Conservation (phyloP, 2,329 filamentous ascomycete genomes). For the Claviceps pusilla region DNA sequence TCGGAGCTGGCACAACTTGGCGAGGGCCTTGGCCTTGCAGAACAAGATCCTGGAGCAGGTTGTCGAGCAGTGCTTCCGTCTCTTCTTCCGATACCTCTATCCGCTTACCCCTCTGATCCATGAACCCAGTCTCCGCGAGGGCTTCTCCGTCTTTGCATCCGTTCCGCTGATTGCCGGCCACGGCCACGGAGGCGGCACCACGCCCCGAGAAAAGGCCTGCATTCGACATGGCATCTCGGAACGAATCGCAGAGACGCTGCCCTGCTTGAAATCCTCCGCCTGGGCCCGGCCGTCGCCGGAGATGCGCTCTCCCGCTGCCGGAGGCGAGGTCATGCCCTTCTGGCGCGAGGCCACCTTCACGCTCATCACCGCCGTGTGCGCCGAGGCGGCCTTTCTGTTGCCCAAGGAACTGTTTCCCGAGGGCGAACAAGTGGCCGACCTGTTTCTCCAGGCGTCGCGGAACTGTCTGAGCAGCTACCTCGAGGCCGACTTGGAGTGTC, state of each 20-base stretch:
- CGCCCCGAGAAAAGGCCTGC: not conserved
- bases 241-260: not conserved
- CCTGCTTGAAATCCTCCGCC: not conserved
- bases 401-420: conserved; percentile 25
- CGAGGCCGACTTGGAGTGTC: conserved; percentile 26
- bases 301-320: not conserved
- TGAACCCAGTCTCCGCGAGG: conserved; percentile 24
- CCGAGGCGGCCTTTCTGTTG: conserved; percentile 25
- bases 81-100: conserved; percentile 29
- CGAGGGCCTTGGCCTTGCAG: conserved; percentile 11
- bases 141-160: conserved; percentile 17
- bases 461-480: conserved; percentile 23
- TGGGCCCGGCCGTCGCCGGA: conserved; percentile 1
- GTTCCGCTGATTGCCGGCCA: conserved; percentile 8
- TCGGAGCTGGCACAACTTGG: conserved; percentile 17
- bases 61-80: conserved; percentile 20
- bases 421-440: conserved; percentile 20
- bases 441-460: conserved; percentile 25
- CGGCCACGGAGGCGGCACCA: not conserved
- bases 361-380: conserved; percentile 28
- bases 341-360: conserved; percentile 26
- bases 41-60: conserved; percentile 13
- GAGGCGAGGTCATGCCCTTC: conserved; percentile 4
- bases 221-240: not conserved
- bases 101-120: conserved; percentile 27